Percentiles rank a stretch among this genome's conserved stretches.
phyloP scores from a whole-genome alignment of 2,329 filamentous ascomycete species.

The Penicillium sp. region DNA sequence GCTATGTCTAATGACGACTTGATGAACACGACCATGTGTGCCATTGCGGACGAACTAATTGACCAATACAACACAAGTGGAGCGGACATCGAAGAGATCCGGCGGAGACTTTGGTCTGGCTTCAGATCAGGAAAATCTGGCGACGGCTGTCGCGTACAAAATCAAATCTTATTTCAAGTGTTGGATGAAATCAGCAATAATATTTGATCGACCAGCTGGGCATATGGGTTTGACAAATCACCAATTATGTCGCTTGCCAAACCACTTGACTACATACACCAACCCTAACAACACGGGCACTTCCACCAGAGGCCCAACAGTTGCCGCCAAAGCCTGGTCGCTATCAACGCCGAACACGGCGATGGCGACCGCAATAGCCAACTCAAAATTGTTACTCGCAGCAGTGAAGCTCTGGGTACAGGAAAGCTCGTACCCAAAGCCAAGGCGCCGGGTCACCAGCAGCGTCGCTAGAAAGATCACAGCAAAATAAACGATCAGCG shows the following conservation, averaged over 20 bases:
- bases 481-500: constrained; percentile 76
- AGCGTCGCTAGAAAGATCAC: constrained; percentile 72
- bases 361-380: constrained; percentile 84
- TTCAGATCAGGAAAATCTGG: constrained; percentile 30
- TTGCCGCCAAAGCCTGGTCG: constrained; percentile 76
- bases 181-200: constrained; percentile 39
- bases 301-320: constrained; percentile 81
- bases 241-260: constrained; percentile 28
- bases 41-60: constrained; percentile 39
- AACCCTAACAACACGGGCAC: constrained; percentile 76
- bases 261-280: constrained; percentile 65
- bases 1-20: constrained; percentile 18
- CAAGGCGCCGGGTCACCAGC: constrained; percentile 59
- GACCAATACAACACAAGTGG: constrained; percentile 38
- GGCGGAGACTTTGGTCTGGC: constrained; percentile 33
- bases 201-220: constrained; percentile 10
- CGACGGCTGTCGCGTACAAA: constrained; percentile 39
- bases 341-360: constrained; percentile 75
- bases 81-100: constrained; percentile 37
- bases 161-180: constrained; percentile 43
- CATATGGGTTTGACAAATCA: constrained; percentile 1
- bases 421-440: constrained; percentile 69
- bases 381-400: constrained; percentile 89
- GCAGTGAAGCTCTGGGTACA: constrained; percentile 84
- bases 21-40: constrained; percentile 38